A percentile compares a stretch with the other conserved stretches of the same genome.
Evolutionary conservation across 106 monocot species (phyloP).

Genomic region (Dioscorea zingiberensis): DNA sequence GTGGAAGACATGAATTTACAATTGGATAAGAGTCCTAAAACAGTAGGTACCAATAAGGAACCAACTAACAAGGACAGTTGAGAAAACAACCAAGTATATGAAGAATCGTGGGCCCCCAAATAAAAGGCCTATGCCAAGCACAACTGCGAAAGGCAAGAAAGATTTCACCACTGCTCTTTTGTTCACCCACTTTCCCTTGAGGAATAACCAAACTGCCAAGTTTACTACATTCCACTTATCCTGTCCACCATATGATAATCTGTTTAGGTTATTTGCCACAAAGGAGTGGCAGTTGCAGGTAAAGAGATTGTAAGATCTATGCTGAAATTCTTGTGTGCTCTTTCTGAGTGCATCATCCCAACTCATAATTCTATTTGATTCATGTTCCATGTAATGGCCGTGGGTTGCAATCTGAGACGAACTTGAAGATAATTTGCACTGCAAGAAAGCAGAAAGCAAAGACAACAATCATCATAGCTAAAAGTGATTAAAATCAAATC

Average conservation of each 20-base stretch:
- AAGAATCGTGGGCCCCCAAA: constrained; percentile 54
- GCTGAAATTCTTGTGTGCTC: constrained; percentile 82
- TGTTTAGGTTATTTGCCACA: constrained; percentile 73
- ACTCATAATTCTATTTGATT: constrained; percentile 13
- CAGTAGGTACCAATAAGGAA: constrained; percentile 82
- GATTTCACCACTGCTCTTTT: constrained; percentile 45
- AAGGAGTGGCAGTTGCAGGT: constrained; percentile 99
- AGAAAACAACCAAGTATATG: constrained; percentile 25
- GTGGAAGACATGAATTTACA: too few relatives aligned
- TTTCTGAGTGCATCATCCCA: constrained; percentile 80
- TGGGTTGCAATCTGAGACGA: background rate
- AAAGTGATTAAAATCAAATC: background rate
- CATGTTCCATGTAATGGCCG: background rate
- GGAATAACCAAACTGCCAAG: constrained; percentile 53
- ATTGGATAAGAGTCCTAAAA: constrained; percentile 51
- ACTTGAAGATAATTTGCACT: constrained; percentile 6
- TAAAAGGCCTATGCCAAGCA: constrained; percentile 41
- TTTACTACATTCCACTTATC: constrained; percentile 82
- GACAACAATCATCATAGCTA: background rate
- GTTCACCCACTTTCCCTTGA: constrained; percentile 66
- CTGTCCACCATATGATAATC: constrained; percentile 44
- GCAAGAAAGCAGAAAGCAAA: background rate
- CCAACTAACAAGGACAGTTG: constrained; percentile 55
- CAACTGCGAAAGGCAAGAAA: constrained; percentile 41
- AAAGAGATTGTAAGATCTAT: constrained; percentile 69